phyloP scores from a whole-genome alignment of 2,329 filamentous ascomycete species.

The Fusarium sp. region DNA sequence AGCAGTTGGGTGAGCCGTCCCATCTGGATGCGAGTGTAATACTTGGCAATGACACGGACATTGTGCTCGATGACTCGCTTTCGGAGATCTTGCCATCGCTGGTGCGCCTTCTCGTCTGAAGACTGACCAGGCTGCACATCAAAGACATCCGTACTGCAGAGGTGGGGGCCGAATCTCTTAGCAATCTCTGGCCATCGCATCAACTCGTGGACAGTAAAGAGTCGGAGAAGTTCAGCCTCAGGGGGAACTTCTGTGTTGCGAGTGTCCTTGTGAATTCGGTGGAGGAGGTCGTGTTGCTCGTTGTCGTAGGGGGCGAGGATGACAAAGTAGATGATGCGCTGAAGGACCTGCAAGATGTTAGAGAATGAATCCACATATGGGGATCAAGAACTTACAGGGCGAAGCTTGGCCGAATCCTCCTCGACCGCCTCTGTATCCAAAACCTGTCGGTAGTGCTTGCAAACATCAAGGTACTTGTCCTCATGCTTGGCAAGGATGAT shows the following conservation, averaged over 20 bases:
- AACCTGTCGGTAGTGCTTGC: slow-evolving; percentile 98
- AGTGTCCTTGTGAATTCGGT: slow-evolving; percentile 86
- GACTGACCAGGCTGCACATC: slow-evolving; percentile 69
- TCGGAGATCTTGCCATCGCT: slow-evolving; percentile 91
- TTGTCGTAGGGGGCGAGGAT: slow-evolving; percentile 98
- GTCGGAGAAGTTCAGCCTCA: slow-evolving; percentile 86
- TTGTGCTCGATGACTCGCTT: slow-evolving; percentile 99
- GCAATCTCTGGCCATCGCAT: slow-evolving; percentile 98
- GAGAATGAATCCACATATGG: neutral
- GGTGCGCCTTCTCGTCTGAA: slow-evolving; percentile 78
- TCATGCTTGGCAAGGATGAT: slow-evolving; percentile 96
- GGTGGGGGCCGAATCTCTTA: slow-evolving; percentile 84
- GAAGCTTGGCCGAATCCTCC: slow-evolving; percentile 84
- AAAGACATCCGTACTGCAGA: slow-evolving; percentile 91
- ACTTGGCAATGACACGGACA: slow-evolving; percentile 95
- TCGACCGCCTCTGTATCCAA: slow-evolving; percentile 95
- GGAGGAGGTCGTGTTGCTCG: slow-evolving; percentile 95
- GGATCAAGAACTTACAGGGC: slow-evolving; percentile 67
- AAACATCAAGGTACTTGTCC: slow-evolving; percentile 94
- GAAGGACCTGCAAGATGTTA: slow-evolving; percentile 69
- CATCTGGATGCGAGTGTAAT: slow-evolving; percentile 98
- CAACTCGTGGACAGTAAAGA: slow-evolving; percentile 93
- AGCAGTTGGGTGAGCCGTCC: slow-evolving; percentile 87
- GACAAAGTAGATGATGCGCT: slow-evolving; percentile 96
- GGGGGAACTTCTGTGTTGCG: slow-evolving; percentile 79